Evolutionary conservation across 495 filamentous ascomycete species (phyloP).

Genomic region (Pyrenopolyporus hunteri): DNA sequence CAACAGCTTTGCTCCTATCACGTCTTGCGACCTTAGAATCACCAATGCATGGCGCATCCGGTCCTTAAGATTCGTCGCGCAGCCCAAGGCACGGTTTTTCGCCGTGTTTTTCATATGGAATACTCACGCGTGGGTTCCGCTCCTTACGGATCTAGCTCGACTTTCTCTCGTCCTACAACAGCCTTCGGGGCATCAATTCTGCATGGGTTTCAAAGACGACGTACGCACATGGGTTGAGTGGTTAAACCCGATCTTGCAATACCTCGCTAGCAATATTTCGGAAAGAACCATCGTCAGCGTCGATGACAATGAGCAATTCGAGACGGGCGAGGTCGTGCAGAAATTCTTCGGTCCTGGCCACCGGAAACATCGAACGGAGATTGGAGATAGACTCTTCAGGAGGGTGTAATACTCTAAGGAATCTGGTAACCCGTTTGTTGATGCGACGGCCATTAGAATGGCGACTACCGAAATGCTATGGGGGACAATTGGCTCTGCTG

Average conservation of each 20-base stretch:
- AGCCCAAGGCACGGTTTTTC: not conserved
- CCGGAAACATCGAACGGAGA: not conserved
- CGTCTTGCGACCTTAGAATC: not conserved
- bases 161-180: not conserved
- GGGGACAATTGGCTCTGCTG: not conserved
- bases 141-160: not conserved
- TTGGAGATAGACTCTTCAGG: not conserved
- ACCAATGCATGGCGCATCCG: conserved; percentile 4
- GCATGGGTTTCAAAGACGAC: not conserved
- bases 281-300: not conserved
- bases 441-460: not conserved
- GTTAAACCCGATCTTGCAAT: conserved; percentile 3
- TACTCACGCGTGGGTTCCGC: not conserved
- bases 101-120: not conserved
- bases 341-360: not conserved
- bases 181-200: not conserved
- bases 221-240: not conserved
- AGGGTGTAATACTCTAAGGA: not conserved
- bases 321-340: not conserved
- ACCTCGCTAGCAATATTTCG: conserved; percentile 2
- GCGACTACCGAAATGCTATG: not conserved
- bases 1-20: not conserved
- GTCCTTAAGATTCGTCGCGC: not conserved
- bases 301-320: not conserved
- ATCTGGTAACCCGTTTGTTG: not conserved